phyloP scores from a whole-genome alignment of 768 basidiomycete genomes.

The Lactarius trivialis region DNA sequence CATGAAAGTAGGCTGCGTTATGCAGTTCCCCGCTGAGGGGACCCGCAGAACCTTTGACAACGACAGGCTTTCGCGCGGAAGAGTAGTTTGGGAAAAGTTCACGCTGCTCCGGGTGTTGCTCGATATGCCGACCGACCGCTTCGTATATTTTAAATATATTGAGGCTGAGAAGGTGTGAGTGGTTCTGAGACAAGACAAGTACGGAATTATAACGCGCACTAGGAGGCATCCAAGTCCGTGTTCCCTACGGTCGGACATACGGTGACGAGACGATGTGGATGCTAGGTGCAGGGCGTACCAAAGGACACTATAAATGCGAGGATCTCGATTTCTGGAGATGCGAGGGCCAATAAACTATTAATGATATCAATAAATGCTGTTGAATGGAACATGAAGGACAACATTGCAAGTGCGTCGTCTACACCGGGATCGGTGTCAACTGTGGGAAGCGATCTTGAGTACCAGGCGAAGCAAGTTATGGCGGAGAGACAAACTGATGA shows the following conservation, averaged over 20 bases:
- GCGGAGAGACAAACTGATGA: slow-evolving; percentile 51
- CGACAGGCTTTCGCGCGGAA: slow-evolving; percentile 45
- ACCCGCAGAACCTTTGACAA: slow-evolving; percentile 54
- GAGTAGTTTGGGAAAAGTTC: slow-evolving; percentile 58
- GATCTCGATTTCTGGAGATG: slow-evolving; percentile 80
- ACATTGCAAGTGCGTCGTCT: slow-evolving; percentile 79
- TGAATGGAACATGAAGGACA: slow-evolving; percentile 24
- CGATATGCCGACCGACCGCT: slow-evolving; percentile 53
- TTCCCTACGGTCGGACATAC: slow-evolving; percentile 46
- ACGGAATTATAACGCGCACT: slow-evolving; percentile 38
- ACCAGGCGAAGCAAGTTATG: not conserved
- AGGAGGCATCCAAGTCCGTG: slow-evolving; percentile 53
- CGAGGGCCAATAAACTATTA: slow-evolving; percentile 62
- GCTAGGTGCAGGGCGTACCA: slow-evolving; percentile 40
- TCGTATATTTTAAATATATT: slow-evolving; percentile 77
- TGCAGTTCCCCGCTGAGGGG: slow-evolving; percentile 69
- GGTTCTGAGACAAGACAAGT: too few relatives aligned
- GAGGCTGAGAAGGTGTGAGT: slow-evolving; percentile 34
- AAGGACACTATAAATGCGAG: slow-evolving; percentile 70
- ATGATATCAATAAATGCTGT: not conserved
- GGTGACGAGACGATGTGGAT: not conserved
- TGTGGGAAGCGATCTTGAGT: slow-evolving; percentile 27
- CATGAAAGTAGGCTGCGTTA: slow-evolving; percentile 82
- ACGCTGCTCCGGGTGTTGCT: slow-evolving; percentile 45
- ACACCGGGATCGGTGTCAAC: slow-evolving; percentile 87